Evolutionary conservation across 257 asterid genomes (phyloP), one percentile per base, ranked within the genome.

Genomic region (Solanum paucissectum): DNA sequence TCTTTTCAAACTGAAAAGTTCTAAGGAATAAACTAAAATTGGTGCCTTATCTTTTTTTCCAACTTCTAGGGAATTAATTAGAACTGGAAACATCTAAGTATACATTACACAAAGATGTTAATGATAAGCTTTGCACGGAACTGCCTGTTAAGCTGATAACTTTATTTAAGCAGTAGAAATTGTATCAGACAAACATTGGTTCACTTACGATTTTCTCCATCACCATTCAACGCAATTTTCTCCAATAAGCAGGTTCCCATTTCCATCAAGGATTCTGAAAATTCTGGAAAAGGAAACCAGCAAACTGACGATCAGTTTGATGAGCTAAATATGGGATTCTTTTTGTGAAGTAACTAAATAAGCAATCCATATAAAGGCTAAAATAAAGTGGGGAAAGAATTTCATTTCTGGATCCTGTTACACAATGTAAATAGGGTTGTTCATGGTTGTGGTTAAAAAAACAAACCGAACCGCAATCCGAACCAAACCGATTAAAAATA

Each of bases 221-320:
- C 93, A 71, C 90, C 93, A 84, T 91, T 94, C 87, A 93, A 75
- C 75, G 95, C 90, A 89, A 96, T 95, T 91, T 95, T 95, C 93
- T 95, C 99, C 92, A 95, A 85, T 68, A 97, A 94, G 89, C 96
- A 95, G 88, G 90, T 94, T 72, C 99, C 99, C 98, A 97, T 95
- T 92, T 97, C 99, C 90, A 93, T 87, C 93, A 95, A 89, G 83
- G 99, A 95, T 94, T 95, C 99, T 2, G 98, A 95, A 90, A 95
- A 95, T 94, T 97, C 99, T 97, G 95, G 20, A 76, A 92, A 90
- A 79, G 84, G 66, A 81, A 89, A 62, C 84, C 36, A 85, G 58
- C 38, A 64, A 81, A 62, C n/a, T 79, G 49, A 86, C 58, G 52
- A 82, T 44, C 10, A 7, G 64, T 55, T 55, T 55, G 64, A 40